Conservation (phyloP, 306 rosid genomes). For the Malus sylvestris region DNA sequence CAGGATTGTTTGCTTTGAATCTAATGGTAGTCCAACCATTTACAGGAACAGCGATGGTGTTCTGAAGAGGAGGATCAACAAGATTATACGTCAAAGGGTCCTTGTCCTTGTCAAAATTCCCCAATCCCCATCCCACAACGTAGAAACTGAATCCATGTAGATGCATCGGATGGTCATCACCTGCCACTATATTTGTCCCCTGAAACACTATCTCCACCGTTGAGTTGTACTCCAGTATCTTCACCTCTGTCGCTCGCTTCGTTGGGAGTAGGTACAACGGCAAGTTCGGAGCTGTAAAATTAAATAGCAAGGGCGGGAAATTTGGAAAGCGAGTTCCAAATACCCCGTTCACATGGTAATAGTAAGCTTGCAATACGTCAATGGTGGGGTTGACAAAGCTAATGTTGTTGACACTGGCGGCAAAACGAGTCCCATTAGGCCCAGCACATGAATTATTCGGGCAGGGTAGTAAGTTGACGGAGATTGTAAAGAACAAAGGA, state of each 20-base stretch:
- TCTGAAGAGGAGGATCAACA: conserved; percentile 25
- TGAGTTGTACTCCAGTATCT: conserved; percentile 17
- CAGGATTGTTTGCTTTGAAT: conserved; percentile 30
- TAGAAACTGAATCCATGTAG: conserved; percentile 29
- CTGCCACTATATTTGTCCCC: conserved; percentile 19
- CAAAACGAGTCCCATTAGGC: conserved; percentile 17
- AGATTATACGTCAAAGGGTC: conserved; percentile 22
- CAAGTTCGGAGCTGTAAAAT: conserved; percentile 12
- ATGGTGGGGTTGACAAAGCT: conserved; percentile 22
- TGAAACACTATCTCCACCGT: conserved; percentile 27
- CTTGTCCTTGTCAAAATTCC: conserved; percentile 21
- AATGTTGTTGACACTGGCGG: conserved; percentile 25
- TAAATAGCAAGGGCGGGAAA: conserved; percentile 9
- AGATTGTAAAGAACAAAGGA: conserved; percentile 1
- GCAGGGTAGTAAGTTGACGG: conserved; percentile 17
- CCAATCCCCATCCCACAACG: conserved; percentile 17
- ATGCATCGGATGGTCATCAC: conserved; percentile 32
- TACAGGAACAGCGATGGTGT: conserved; percentile 22
- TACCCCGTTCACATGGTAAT: conserved; percentile 1
- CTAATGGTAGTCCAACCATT: conserved; percentile 24
- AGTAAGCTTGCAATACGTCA: conserved; percentile 25
- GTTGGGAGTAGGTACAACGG: conserved; percentile 12
- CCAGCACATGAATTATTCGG: conserved; percentile 15
- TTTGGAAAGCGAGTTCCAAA: conserved; percentile 18
- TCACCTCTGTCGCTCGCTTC: conserved; percentile 13